Percentiles rank a stretch among this genome's conserved stretches.
phyloP scores from a whole-genome alignment of 106 monocot species.

The Dioscorea dumetorum region DNA sequence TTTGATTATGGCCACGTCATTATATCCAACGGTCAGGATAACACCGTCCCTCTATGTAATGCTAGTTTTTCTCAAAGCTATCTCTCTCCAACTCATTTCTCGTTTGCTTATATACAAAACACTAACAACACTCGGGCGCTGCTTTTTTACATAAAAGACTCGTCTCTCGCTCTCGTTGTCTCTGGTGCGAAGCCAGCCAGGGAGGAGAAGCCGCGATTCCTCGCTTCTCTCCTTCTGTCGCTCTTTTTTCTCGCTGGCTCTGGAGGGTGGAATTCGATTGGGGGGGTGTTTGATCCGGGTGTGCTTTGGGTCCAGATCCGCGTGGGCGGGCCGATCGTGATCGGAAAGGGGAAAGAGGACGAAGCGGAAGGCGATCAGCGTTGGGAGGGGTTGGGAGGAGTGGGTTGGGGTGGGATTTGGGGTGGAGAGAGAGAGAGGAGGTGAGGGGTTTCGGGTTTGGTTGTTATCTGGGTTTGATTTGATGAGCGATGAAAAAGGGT shows the following conservation, averaged over 20 bases:
- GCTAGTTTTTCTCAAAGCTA: not conserved
- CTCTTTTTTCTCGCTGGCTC: not conserved
- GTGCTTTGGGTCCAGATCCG: not conserved
- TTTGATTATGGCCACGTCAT: too few relatives aligned
- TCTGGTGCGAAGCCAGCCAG: not conserved
- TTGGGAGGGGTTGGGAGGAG: not conserved
- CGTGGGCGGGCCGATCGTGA: not conserved
- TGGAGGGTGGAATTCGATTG: not conserved
- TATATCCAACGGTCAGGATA: not conserved
- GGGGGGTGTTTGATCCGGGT: not conserved
- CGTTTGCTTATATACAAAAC: not conserved
- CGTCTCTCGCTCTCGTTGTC: not conserved
- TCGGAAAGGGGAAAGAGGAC: too few relatives aligned
- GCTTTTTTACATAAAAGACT: not conserved
- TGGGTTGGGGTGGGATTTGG: conserved; percentile 10
- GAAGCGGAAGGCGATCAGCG: too few relatives aligned
- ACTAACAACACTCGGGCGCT: not conserved
- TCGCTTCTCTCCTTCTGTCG: conserved; percentile 1
- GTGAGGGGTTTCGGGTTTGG: not conserved
- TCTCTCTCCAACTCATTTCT: not conserved
- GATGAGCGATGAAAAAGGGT: too few relatives aligned
- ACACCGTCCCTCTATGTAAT: not conserved
- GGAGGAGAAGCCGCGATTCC: not conserved
- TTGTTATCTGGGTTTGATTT: not conserved
- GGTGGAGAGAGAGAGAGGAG: conserved; percentile 15